phyloP scores from a whole-genome alignment of 805 yeast species.

The Schwanniomyces yamadae region DNA sequence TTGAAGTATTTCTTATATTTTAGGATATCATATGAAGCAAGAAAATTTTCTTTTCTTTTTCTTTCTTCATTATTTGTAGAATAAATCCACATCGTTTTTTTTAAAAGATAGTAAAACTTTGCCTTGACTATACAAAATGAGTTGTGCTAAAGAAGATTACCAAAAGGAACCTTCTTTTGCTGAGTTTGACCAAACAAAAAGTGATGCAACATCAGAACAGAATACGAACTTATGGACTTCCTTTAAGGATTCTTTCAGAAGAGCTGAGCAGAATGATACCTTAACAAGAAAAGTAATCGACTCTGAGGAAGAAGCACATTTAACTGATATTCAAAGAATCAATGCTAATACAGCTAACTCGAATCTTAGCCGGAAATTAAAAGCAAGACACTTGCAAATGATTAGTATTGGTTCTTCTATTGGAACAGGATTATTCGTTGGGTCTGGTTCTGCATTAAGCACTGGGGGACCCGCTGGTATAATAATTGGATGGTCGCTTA shows the following conservation, averaged over 20 bases:
- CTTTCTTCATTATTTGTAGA: neutral
- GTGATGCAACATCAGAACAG: constrained; percentile 12
- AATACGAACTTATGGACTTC: constrained; percentile 19
- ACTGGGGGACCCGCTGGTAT: constrained; percentile 67
- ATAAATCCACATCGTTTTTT: neutral
- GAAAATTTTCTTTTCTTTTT: neutral
- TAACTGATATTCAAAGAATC: constrained; percentile 29
- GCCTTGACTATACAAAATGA: constrained; percentile 2
- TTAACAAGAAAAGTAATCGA: constrained; percentile 8
- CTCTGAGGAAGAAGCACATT: constrained; percentile 16
- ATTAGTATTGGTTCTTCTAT: constrained; percentile 67
- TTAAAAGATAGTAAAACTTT: neutral
- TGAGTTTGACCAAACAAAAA: constrained; percentile 10
- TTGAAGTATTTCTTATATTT: no score
- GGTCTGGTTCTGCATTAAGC: constrained; percentile 45
- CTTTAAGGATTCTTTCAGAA: constrained; percentile 35
- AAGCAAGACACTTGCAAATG: constrained; percentile 61
- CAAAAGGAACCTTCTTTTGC: constrained; percentile 5
- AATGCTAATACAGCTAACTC: constrained; percentile 40
- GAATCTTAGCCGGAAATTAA: constrained; percentile 15
- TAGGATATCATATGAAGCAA: no score
- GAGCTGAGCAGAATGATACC: constrained; percentile 22
- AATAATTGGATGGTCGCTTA: constrained; percentile 52
- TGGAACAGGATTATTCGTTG: constrained; percentile 68
- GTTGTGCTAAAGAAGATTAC: constrained; percentile 4